These are phyloP conservation scores for Schwanniomyces polymorphus DNA, from an alignment of 805 yeast genomes.

Conservation along the genomic window DNA sequence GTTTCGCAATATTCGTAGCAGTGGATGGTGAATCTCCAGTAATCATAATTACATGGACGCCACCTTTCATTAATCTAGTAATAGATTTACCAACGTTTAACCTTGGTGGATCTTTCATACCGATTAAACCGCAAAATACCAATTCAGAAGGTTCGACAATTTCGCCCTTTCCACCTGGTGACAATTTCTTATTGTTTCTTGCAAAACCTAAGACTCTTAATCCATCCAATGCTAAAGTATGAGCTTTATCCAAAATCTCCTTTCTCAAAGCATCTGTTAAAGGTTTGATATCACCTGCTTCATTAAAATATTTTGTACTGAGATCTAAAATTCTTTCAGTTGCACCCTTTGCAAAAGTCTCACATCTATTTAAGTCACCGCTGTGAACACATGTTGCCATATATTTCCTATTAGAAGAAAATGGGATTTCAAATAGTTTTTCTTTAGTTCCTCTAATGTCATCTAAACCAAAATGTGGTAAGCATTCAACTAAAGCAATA, in stretches of 20 bases:
- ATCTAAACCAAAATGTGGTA: slow-evolving; percentile 66
- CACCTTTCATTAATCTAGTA: slow-evolving; percentile 78
- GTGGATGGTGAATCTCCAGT: slow-evolving; percentile 93
- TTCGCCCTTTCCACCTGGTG: slow-evolving; percentile 22
- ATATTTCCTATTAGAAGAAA: slow-evolving; percentile 79
- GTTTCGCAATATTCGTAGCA: slow-evolving; percentile 79
- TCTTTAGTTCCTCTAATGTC: slow-evolving; percentile 65
- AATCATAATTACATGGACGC: slow-evolving; percentile 97
- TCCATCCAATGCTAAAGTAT: slow-evolving; percentile 74
- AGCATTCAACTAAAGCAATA: slow-evolving; percentile 79
- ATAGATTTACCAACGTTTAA: slow-evolving; percentile 78
- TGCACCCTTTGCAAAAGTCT: slow-evolving; percentile 86
- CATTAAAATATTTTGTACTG: slow-evolving; percentile 60
- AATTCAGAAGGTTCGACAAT: slow-evolving; percentile 55
- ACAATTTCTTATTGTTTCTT: slow-evolving; percentile 38
- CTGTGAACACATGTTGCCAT: slow-evolving; percentile 78
- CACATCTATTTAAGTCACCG: slow-evolving; percentile 57
- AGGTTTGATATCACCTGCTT: slow-evolving; percentile 59
- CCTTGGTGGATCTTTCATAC: slow-evolving; percentile 98
- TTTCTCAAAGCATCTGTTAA: slow-evolving; percentile 51
- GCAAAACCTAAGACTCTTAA: slow-evolving; percentile 85
- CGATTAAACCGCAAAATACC: slow-evolving; percentile 81
- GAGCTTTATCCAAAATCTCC: slow-evolving; percentile 57
- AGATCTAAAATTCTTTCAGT: slow-evolving; percentile 66
- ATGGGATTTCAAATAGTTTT: slow-evolving; percentile 76